Conservation (phyloP, 2,329 filamentous ascomycete species). For the Blastomyces gilchristii region DNA sequence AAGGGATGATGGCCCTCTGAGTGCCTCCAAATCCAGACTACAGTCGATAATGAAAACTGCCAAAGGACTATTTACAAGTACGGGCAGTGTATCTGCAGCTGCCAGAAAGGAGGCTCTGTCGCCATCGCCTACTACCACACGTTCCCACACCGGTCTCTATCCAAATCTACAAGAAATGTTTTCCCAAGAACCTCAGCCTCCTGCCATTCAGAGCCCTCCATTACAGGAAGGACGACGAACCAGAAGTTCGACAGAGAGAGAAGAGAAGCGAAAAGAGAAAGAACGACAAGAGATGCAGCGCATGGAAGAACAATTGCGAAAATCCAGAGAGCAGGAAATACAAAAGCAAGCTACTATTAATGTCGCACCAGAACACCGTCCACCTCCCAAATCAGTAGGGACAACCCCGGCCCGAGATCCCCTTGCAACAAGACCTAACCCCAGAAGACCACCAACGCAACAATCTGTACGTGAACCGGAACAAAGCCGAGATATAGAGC, state of each 20-base stretch:
- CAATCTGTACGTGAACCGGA: slow-evolving; percentile 27
- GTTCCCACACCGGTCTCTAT: slow-evolving; percentile 23
- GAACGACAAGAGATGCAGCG: slow-evolving; percentile 20
- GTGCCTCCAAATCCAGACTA: slow-evolving; percentile 84
- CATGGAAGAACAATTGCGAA: slow-evolving; percentile 30
- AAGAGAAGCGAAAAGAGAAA: slow-evolving; percentile 29
- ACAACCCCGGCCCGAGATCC: slow-evolving; percentile 9
- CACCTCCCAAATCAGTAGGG: slow-evolving; percentile 26
- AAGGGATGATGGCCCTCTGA: slow-evolving; percentile 66
- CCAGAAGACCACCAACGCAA: slow-evolving; percentile 18
- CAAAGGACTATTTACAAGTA: slow-evolving; percentile 74
- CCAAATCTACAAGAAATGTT: slow-evolving; percentile 18
- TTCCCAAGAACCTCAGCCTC: slow-evolving; percentile 16
- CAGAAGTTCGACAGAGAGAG: slow-evolving; percentile 49
- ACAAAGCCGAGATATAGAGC: slow-evolving; percentile 18
- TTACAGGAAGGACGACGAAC: slow-evolving; percentile 40
- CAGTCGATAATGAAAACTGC: slow-evolving; percentile 85
- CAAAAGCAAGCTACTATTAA: slow-evolving; percentile 25
- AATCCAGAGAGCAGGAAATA: slow-evolving; percentile 27
- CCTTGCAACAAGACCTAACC: slow-evolving; percentile 17
- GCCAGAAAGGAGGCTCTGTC: slow-evolving; percentile 48
- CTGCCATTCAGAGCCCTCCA: slow-evolving; percentile 23
- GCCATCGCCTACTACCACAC: slow-evolving; percentile 24
- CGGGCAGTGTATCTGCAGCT: slow-evolving; percentile 48
- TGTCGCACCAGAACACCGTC: slow-evolving; percentile 25